Percentiles rank a stretch among this genome's conserved stretches.
Conservation (phyloP, 768 basidiomycete genomes). For the Strobilomyces dryophilus region DNA sequence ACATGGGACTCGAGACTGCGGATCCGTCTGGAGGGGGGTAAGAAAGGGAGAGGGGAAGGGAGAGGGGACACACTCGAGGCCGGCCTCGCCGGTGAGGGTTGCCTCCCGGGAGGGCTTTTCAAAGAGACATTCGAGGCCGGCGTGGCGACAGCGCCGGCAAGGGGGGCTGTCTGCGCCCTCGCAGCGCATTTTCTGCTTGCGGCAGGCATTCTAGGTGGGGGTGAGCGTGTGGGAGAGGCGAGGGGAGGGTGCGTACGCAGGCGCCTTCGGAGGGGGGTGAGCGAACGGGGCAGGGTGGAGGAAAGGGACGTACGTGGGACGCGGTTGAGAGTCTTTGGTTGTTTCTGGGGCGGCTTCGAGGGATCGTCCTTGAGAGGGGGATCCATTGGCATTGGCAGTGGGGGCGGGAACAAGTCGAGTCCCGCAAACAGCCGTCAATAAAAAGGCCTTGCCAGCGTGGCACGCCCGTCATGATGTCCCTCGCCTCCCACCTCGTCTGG, state of each 20-base stretch:
- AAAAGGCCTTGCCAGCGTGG: conserved; percentile 3
- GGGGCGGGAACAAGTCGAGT: conserved; percentile 3
- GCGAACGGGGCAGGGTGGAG: conserved; percentile 4
- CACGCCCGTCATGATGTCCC: conserved; percentile 38
- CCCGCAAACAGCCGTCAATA: conserved; percentile 20
- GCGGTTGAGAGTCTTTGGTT: conserved; percentile 78
- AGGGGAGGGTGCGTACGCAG: conserved; percentile 51
- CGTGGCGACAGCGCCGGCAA: conserved; percentile 89
- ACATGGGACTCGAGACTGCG: conserved; percentile 86
- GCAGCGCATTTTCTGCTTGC: conserved; percentile 97
- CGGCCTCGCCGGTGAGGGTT: conserved; percentile 83
- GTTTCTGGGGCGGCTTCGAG: conserved; percentile 41
- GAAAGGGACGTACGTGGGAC: conserved; percentile 66
- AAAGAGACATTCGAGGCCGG: conserved; percentile 88
- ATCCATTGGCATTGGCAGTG: conserved; percentile 16
- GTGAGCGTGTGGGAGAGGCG: conserved; percentile 16
- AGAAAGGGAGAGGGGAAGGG: not conserved
- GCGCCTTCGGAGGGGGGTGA: conserved; percentile 50
- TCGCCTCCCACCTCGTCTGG: conserved; percentile 50
- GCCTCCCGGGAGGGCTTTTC: conserved; percentile 91
- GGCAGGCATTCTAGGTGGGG: conserved; percentile 75
- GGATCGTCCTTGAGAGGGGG: conserved; percentile 26
- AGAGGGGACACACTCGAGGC: conserved; percentile 64
- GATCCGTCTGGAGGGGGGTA: conserved; percentile 62
- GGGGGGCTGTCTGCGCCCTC: conserved; percentile 96